Percentiles rank a stretch among this genome's conserved stretches.
Evolutionary conservation across 2,329 filamentous ascomycete species (phyloP).

Genomic region (Ploettnerulaceae sp.): DNA sequence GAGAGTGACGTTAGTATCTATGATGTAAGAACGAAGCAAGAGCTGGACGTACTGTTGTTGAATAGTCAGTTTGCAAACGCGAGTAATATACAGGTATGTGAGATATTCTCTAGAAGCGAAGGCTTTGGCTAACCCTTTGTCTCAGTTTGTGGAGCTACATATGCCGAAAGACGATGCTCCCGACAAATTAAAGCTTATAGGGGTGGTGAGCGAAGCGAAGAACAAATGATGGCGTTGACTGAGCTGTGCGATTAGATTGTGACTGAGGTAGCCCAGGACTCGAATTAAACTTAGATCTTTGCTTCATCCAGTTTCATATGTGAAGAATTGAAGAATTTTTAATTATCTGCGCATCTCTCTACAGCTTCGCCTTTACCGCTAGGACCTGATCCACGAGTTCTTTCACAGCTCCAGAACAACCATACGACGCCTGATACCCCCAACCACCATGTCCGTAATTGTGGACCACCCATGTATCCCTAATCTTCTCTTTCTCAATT

Average conservation of each 20-base stretch:
- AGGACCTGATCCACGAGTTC: conserved; percentile 56
- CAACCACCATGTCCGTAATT: conserved; percentile 59
- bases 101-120: background rate
- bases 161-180: conserved; percentile 4
- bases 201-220: background rate
- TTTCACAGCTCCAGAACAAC: conserved; percentile 62
- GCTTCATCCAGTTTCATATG: no score
- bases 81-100: conserved; percentile 1
- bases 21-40: conserved; percentile 59
- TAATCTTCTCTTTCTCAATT: conserved; percentile 57
- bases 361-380: conserved; percentile 21
- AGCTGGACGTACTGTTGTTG: conserved; percentile 45
- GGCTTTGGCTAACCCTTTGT: background rate
- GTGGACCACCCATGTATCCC: conserved; percentile 50
- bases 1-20: conserved; percentile 54
- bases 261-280: no score
- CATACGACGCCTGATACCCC: conserved; percentile 62
- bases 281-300: no score
- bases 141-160: conserved; percentile 2
- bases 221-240: no score
- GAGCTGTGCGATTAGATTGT: no score
- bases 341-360: no score
- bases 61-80: background rate
- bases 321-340: no score
- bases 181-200: background rate